A percentile compares a stretch with the other conserved stretches of the same genome.
Evolutionary conservation across 2,329 filamentous ascomycete genomes (phyloP).

Genomic region (Bipolaris sorokiniana): DNA sequence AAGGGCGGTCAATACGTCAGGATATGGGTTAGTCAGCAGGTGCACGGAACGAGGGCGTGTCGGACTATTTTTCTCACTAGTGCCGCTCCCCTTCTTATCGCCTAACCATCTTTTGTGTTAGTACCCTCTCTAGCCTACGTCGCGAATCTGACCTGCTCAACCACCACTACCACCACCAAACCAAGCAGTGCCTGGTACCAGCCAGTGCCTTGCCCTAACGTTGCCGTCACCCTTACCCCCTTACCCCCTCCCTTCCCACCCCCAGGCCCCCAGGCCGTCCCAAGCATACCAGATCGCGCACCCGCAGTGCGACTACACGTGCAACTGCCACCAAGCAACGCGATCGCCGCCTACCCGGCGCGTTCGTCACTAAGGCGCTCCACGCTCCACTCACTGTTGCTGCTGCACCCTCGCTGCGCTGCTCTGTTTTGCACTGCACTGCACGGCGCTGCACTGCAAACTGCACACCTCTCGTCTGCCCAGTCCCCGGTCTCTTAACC

Average conservation of each 20-base stretch:
- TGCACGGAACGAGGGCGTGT: background rate
- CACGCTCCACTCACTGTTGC: conserved; percentile 6
- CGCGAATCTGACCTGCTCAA: conserved; percentile 45
- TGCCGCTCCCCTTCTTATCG: conserved; percentile 28
- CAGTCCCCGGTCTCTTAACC: background rate
- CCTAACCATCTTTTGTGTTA: conserved; percentile 44
- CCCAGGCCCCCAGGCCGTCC: conserved; percentile 18
- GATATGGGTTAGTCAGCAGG: conserved; percentile 27
- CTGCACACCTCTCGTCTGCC: background rate
- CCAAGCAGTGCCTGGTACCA: conserved; percentile 29
- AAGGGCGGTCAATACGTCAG: conserved; percentile 18
- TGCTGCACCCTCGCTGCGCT: conserved; percentile 10
- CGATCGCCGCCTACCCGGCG: conserved; percentile 26
- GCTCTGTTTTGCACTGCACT: conserved; percentile 14
- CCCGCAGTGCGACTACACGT: conserved; percentile 43
- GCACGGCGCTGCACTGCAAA: conserved; percentile 8
- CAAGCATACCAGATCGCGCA: conserved; percentile 25
- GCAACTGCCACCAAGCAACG: conserved; percentile 35
- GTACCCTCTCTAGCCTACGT: conserved; percentile 40
- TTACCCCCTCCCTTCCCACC: background rate
- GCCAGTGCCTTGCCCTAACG: conserved; percentile 33
- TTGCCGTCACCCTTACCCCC: conserved; percentile 22
- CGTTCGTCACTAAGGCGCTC: conserved; percentile 21
- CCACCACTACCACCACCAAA: conserved; percentile 31
- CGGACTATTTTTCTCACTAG: conserved; percentile 30